Percentiles rank a stretch among this genome's conserved stretches.
Conservation (phyloP, 1,139 yeast genomes). For the Debaryomyces fabryi region DNA sequence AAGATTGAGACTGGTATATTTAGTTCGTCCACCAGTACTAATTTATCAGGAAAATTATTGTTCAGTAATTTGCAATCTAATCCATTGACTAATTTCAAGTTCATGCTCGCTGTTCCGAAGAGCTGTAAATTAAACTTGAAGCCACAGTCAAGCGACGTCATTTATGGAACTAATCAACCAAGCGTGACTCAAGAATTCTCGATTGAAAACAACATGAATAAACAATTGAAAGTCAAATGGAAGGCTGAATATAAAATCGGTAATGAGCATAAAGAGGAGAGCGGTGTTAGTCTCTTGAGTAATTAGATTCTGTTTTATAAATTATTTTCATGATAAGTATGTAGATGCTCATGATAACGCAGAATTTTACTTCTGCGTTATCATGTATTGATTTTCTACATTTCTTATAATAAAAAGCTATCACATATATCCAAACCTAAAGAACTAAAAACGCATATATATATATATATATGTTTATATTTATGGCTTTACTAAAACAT, state of each 20-base stretch:
- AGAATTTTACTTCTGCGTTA: too few relatives aligned
- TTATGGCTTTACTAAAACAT: conserved; percentile 36
- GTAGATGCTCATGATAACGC: too few relatives aligned
- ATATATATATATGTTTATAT: background rate
- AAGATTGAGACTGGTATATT: conserved; percentile 55
- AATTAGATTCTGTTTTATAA: conserved; percentile 4
- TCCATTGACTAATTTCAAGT: conserved; percentile 51
- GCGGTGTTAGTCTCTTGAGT: conserved; percentile 50
- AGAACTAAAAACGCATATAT: background rate
- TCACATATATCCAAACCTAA: background rate
- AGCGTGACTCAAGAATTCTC: conserved; percentile 63
- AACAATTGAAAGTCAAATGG: conserved; percentile 77
- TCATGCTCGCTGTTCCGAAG: conserved; percentile 84
- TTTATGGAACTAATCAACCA: conserved; percentile 53
- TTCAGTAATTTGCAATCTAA: conserved; percentile 43
- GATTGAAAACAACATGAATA: conserved; percentile 55
- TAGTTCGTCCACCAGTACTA: conserved; percentile 36
- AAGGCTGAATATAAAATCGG: conserved; percentile 61
- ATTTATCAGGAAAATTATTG: conserved; percentile 48
- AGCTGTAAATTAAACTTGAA: conserved; percentile 62
- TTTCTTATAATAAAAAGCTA: background rate
- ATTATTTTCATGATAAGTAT: background rate
- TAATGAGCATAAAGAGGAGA: conserved; percentile 53
- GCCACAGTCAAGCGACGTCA: conserved; percentile 64
- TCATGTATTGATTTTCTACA: background rate